Evolutionary conservation across 1,139 yeast genomes (phyloP), one percentile per base, ranked within the genome.

Genomic region (Debaryomyces udenii): DNA sequence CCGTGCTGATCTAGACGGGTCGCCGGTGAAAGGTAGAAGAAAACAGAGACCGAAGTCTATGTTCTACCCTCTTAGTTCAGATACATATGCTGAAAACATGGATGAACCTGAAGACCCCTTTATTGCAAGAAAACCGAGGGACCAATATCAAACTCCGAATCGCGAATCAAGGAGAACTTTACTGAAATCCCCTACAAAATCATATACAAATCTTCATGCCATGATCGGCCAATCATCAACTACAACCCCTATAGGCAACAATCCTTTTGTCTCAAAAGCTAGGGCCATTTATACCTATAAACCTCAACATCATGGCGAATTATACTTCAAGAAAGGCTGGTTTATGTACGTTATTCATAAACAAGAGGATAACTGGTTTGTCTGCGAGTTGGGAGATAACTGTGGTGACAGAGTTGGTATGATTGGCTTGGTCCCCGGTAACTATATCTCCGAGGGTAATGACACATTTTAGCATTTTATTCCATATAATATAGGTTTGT

Each of bases 351-450:
- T 89, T 10, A 63, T 86, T 18, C 81, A 80, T 50, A 83, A 77
- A 70, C 95, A 88, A 59, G 91, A 85, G 41, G 96, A 89, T 55
- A 89, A 90, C 27, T 89, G 96, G 96, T 89, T 86, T 83, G 83
- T 84, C 51, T 86, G 88, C 47, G 96, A 89, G 57, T 79, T 85
- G 39, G 70, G 78, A 6, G 61, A 61, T n/a, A 76, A 77, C 43
- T 71, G 79, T 20, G 78, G 77, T 9, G 74, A 74, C 20, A 50
- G 52, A 6, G 57, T 51, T n/a, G 78, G 78, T 3, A 42, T 52
- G 46, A 70, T 81, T 7, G 96, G 96, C 0, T 72, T 88, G 40
- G 93, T 90, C 3, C 96, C 96, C 9, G 86, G 91, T 43, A 88
- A 89, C 54, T 88, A 82, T 53, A 58, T 82, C 31, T 64, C 66